These are phyloP conservation scores for Chenopodium berlandieri DNA, from an alignment of 148 eudicot species.

Conservation along the genomic window DNA sequence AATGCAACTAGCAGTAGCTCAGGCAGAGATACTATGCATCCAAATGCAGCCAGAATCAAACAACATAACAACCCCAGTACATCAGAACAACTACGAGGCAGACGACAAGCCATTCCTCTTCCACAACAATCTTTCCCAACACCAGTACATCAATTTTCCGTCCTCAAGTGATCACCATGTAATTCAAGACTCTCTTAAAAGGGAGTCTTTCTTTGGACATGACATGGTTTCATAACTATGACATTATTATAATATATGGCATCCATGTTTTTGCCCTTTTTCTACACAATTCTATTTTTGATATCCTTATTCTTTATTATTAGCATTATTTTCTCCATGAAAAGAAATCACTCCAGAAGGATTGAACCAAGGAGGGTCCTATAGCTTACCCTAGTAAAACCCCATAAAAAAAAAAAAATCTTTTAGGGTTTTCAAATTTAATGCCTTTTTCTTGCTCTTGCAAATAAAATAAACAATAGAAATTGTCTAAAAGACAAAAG, in stretches of 20 bases:
- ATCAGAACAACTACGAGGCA: conserved; percentile 24
- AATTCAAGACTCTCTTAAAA: conserved; percentile 59
- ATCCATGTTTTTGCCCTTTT: conserved; percentile 11
- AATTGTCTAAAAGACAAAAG: conserved; percentile 14
- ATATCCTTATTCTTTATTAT: conserved; percentile 3
- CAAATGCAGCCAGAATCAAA: conserved; percentile 75
- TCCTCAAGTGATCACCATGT: conserved; percentile 47
- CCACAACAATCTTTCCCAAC: conserved; percentile 38
- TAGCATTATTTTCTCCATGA: not conserved
- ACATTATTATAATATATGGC: conserved; percentile 1
- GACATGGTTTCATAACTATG: conserved; percentile 46
- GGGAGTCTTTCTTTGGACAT: conserved; percentile 62
- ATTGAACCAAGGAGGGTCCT: not conserved
- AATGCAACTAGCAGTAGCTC: conserved; percentile 93
- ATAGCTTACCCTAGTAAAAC: not conserved
- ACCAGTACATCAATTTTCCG: conserved; percentile 41
- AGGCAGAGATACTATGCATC: conserved; percentile 82
- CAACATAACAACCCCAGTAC: conserved; percentile 22
- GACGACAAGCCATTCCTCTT: conserved; percentile 36
- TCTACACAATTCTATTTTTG: conserved; percentile 15
- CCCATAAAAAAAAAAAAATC: not conserved
- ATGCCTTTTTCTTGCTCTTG: not conserved
- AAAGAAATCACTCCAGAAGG: not conserved
- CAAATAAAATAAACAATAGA: conserved; percentile 1
- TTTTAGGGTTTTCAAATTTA: not conserved